These are phyloP conservation scores for Nothomitra cinnamomea DNA, from an alignment of 2,329 filamentous ascomycete genomes.

Conservation along the genomic window DNA sequence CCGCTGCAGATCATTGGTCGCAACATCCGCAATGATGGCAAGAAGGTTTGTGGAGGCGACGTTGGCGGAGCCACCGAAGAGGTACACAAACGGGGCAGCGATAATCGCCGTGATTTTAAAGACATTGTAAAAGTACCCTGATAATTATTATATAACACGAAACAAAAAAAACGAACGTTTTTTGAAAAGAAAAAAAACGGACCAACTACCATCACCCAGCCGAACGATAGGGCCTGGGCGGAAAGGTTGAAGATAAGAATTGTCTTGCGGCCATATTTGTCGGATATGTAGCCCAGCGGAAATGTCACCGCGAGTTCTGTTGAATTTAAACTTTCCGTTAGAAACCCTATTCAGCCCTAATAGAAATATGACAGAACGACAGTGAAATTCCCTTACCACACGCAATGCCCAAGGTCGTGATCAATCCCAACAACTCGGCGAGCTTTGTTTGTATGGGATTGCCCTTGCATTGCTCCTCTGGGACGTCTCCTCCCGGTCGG, in stretches of 20 bases:
- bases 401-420: not conserved
- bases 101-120: not conserved
- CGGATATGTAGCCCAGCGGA: not conserved
- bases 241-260: not conserved
- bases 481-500: not conserved
- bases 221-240: not conserved
- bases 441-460: not conserved
- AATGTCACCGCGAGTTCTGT: not conserved
- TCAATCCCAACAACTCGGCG: not conserved
- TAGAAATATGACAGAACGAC: too few relatives aligned
- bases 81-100: not conserved
- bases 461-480: not conserved
- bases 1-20: not conserved
- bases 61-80: not conserved
- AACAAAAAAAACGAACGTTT: too few relatives aligned
- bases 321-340: too few relatives aligned
- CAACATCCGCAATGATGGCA: not conserved
- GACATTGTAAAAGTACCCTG: too few relatives aligned
- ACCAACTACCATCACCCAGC: not conserved
- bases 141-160: too few relatives aligned
- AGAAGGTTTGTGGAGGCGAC: not conserved
- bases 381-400: not conserved
- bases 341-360: too few relatives aligned
- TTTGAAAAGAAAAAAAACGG: too few relatives aligned
- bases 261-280: constrained; percentile 1